These are phyloP conservation scores for Paecilomyces dactylethromorphus DNA, from an alignment of 2,329 filamentous ascomycete species.

Conservation along the genomic window DNA sequence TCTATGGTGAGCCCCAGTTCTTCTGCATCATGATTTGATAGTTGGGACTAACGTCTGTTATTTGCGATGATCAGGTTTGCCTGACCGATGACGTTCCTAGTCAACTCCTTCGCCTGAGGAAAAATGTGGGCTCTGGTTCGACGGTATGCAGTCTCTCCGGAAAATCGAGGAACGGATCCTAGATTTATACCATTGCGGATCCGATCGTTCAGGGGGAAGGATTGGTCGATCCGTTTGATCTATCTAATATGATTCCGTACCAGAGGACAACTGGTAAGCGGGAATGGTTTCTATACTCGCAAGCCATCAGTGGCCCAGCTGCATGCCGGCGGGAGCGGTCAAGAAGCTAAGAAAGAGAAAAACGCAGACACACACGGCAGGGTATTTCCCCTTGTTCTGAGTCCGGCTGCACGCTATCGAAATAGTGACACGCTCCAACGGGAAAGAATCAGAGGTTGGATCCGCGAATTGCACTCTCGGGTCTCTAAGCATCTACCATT, in stretches of 20 bases:
- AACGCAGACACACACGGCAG: not conserved
- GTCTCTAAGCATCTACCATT: not conserved
- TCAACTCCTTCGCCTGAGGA: not conserved
- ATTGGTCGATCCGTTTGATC: not conserved
- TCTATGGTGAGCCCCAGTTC: not conserved
- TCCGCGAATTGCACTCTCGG: not conserved
- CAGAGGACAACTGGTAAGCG: not conserved
- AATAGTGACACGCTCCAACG: not conserved
- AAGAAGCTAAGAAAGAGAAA: not conserved
- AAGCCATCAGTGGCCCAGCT: not conserved
- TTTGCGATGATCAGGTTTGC: not conserved
- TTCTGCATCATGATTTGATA: not conserved
- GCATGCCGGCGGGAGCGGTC: not conserved
- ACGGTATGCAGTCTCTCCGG: not conserved
- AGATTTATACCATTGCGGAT: not conserved
- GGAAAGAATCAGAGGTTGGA: not conserved
- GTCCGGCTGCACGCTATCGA: not conserved
- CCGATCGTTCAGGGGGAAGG: not conserved
- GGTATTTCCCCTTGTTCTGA: not conserved
- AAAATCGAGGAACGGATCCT: not conserved
- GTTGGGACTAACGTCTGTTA: not conserved
- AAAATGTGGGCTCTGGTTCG: not conserved
- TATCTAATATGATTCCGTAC: not conserved
- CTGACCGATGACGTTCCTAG: not conserved
- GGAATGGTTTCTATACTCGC: not conserved